Conservation (phyloP, 495 filamentous ascomycete species). For the Aspergillus panamensis region DNA sequence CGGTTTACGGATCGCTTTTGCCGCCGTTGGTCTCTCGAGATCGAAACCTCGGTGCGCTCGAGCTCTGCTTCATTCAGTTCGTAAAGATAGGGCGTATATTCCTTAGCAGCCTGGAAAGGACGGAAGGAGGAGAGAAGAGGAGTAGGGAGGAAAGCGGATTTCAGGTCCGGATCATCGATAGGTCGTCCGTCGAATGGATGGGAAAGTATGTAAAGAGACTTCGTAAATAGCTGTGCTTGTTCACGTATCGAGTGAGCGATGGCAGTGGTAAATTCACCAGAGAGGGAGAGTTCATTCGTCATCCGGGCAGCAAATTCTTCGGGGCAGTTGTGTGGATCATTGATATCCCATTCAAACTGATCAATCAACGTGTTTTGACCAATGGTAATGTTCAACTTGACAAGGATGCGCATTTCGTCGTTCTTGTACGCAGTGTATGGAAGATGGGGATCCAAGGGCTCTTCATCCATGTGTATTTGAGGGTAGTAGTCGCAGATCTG, state of each 20-base stretch:
- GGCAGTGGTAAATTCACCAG: constrained; percentile 93
- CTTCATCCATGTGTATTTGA: constrained; percentile 83
- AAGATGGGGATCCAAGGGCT: constrained; percentile 81
- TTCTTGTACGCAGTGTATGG: constrained; percentile 96
- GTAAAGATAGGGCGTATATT: constrained; percentile 88
- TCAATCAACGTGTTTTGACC: constrained; percentile 91
- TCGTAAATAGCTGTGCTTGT: constrained; percentile 89
- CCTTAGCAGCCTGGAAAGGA: constrained; percentile 84
- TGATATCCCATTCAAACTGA: constrained; percentile 99
- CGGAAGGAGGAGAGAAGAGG: constrained; percentile 80
- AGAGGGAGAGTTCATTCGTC: constrained; percentile 85
- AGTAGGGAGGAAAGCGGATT: constrained; percentile 78
- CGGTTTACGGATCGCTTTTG: constrained; percentile 95
- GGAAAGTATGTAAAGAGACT: constrained; percentile 85
- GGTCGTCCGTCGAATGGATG: constrained; percentile 94
- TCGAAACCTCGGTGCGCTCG: constrained; percentile 85
- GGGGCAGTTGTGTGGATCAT: constrained; percentile 86
- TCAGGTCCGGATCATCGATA: constrained; percentile 85
- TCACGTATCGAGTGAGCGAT: constrained; percentile 97
- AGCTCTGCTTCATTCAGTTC: constrained; percentile 89
- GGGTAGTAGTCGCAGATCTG: constrained; percentile 92
- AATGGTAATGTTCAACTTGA: constrained; percentile 97
- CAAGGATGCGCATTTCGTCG: constrained; percentile 93
- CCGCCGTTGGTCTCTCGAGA: constrained; percentile 86
- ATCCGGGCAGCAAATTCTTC: constrained; percentile 90